Conservation (phyloP, 257 asterid species). For the Capsicum pubescens region DNA sequence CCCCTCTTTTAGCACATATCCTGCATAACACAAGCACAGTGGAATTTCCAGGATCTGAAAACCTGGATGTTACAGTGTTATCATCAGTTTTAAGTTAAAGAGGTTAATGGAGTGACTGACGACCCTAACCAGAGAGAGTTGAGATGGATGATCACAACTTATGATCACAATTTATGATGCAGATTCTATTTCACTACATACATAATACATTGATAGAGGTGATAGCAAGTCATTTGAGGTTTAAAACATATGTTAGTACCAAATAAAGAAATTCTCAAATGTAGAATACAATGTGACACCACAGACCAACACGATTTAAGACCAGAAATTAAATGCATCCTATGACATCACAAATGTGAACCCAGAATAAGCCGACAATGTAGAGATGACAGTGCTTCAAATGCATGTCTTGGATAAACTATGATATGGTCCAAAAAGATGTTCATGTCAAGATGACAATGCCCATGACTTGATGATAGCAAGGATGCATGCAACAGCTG, state of each 20-base stretch:
- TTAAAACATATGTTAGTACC: conserved; percentile 7
- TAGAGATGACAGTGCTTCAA: conserved; percentile 46
- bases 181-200: conserved; percentile 6
- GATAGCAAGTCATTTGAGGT: conserved; percentile 9
- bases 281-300: conserved; percentile 26
- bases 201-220: neutral
- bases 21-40: conserved; percentile 46
- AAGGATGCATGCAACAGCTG: conserved; percentile 94
- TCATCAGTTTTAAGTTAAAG: conserved; percentile 27
- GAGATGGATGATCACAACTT: conserved; percentile 15
- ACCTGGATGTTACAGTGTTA: conserved; percentile 34
- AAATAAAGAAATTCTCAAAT: conserved; percentile 16
- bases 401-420: conserved; percentile 58
- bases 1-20: conserved; percentile 29
- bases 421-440: conserved; percentile 48
- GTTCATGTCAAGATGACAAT: conserved; percentile 63
- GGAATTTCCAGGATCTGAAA: conserved; percentile 38
- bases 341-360: conserved; percentile 26
- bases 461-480: conserved; percentile 74
- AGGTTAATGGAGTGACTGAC: conserved; percentile 21
- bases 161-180: conserved; percentile 32
- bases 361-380: conserved; percentile 27
- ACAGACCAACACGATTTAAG: conserved; percentile 26
- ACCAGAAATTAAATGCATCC: conserved; percentile 25
- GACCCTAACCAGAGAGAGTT: conserved; percentile 32